Percentiles rank a stretch among this genome's conserved stretches.
phyloP scores from a whole-genome alignment of 2,329 filamentous ascomycete species.

The Aotearoamyces nothofagi region DNA sequence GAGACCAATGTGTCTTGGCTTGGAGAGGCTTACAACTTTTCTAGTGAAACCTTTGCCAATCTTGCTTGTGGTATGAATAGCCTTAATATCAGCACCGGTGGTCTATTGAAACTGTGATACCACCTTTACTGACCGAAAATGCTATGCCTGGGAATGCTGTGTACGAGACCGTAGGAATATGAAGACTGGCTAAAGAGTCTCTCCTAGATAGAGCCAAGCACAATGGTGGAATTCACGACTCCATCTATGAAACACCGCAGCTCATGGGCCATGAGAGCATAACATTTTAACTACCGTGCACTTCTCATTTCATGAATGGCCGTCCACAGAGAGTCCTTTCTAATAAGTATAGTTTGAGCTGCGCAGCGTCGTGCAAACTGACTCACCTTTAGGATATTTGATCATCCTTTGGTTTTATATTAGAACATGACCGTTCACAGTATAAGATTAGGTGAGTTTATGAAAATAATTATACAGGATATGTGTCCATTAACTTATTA shows the following conservation, averaged over 20 bases:
- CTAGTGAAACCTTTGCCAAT: neutral
- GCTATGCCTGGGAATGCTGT: neutral
- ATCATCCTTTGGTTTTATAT: too few relatives aligned
- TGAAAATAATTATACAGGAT: neutral
- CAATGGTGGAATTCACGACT: slow-evolving; percentile 3
- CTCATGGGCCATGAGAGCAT: slow-evolving; percentile 2
- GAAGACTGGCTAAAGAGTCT: neutral
- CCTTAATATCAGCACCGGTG: slow-evolving; percentile 2
- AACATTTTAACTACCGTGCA: neutral
- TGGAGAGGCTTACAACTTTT: neutral
- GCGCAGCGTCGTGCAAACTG: neutral
- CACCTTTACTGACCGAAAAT: neutral
- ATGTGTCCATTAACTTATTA: too few relatives aligned
- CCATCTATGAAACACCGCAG: slow-evolving; percentile 2
- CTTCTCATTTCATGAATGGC: neutral
- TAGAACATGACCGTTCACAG: neutral
- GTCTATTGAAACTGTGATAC: slow-evolving; percentile 1
- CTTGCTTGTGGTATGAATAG: slow-evolving; percentile 1
- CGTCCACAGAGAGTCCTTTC: neutral
- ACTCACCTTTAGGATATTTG: neutral
- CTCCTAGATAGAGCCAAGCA: slow-evolving; percentile 1
- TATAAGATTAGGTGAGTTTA: neutral
- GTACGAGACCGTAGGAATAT: neutral
- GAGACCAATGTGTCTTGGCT: neutral
- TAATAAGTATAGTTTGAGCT: neutral